These are phyloP conservation scores for Eucommia ulmoides DNA, from an alignment of 257 asterid species.

Conservation along the genomic window DNA sequence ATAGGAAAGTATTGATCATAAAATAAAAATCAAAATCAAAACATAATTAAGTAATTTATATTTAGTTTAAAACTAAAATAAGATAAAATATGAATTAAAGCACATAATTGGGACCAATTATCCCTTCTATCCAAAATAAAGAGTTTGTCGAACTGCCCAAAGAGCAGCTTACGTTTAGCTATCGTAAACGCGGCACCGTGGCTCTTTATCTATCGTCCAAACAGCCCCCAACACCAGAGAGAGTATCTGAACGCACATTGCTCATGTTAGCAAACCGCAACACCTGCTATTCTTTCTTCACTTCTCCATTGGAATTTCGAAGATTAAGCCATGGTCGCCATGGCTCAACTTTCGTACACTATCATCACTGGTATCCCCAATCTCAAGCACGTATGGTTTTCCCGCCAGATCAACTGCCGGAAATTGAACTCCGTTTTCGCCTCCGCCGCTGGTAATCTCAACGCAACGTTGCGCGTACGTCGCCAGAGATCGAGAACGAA, in stretches of 20 bases:
- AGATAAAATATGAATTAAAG: no score
- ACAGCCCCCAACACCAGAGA: neutral
- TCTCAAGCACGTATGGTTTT: conserved; percentile 5
- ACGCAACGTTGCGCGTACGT: conserved; percentile 1
- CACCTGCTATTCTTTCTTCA: neutral
- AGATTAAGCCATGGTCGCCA: conserved; percentile 38
- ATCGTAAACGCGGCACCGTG: conserved; percentile 3
- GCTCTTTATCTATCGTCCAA: neutral
- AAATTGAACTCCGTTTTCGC: conserved; percentile 13
- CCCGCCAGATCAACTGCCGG: conserved; percentile 7
- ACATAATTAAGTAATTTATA: no score
- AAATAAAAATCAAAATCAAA: no score
- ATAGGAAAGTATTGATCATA: no score
- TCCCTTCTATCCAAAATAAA: no score
- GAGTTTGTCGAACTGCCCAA: no score
- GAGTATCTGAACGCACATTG: no score
- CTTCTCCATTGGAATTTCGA: no score
- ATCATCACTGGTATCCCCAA: conserved; percentile 12
- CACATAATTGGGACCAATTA: no score
- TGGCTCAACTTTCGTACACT: conserved; percentile 24
- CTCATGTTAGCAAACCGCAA: neutral
- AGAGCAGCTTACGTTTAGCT: no score
- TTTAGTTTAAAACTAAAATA: no score
- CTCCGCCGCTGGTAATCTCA: conserved; percentile 5
- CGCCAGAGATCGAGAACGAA: conserved; percentile 14